Evolutionary conservation across 352 stramenopile genomes (phyloP), one percentile per base, ranked within the genome.

Genomic region (Phytophthora rubi): DNA sequence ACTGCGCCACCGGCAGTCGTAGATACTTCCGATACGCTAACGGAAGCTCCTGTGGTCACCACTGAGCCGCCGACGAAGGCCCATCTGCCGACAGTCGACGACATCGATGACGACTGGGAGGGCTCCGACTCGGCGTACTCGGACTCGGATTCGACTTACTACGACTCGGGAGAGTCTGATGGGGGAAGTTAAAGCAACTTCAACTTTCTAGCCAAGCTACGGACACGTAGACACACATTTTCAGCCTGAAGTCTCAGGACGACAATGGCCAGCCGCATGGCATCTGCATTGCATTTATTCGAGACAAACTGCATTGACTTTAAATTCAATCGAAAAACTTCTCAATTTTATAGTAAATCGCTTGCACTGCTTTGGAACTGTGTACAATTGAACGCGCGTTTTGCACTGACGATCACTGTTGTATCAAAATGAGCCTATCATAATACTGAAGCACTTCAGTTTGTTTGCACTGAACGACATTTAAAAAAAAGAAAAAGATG

Each of bases 111-210:
- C 28, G 37, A 52, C 13, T 70, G 60, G 60, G 67, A 74, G 4
- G 67, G 67, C 16, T 70, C 67, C n/a, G 67, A 70, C 42, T 52
- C 45, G 35, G 21, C 32, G 12, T 52, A 65, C 5, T 28, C 21
- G 12, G 56, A 71, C 37, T 73, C 66, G 18, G 53, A 70, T 33
- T 74, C 67, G 4, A 65, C 30, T 21, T 63, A 74, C 61, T 51
- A 51, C 18, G 59, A 68, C 42, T 68, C 45, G 12, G 60, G 56
- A 10, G 66, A 60, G 8, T 64, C 59, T 13, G 47, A 51, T 35
- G 60, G 52, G 2, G 66, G 52, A 10, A 51, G 60, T 35, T 69
- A 73, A 30, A 30, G 4, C 26, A 30, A 30, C 26, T 30, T 30
- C 26, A n/a, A 53, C 10, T 16, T 13, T 32, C 18, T 6, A 30